Evolutionary conservation across 345 rosid genomes (phyloP).

Genomic region (Durio zibethinus): DNA sequence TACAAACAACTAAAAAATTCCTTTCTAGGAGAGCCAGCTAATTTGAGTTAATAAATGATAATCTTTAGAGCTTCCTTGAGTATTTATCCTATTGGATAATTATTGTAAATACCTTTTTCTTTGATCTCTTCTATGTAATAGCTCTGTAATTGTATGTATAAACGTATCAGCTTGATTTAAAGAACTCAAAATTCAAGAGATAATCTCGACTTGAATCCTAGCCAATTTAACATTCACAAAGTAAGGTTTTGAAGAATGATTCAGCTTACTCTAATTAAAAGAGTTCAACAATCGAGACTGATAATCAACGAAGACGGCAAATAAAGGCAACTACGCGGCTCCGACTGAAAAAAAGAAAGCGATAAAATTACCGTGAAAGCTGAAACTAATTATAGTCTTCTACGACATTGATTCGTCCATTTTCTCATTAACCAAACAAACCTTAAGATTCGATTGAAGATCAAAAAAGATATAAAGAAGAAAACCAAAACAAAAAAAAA

Average conservation of each 20-base stretch:
- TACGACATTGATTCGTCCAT: not conserved
- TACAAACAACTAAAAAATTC: not conserved
- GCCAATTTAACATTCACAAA: not conserved
- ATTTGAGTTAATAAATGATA: not conserved
- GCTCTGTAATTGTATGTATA: no score
- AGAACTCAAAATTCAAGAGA: not conserved
- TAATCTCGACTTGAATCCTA: not conserved
- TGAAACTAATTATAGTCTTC: not conserved
- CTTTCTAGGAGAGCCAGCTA: not conserved
- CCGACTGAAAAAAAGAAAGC: not conserved
- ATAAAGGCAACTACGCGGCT: not conserved
- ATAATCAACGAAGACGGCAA: not conserved
- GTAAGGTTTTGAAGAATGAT: not conserved
- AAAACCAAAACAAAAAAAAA: not conserved
- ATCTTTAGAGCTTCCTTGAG: not conserved
- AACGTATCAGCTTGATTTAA: not conserved
- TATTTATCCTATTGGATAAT: not conserved
- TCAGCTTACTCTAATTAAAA: not conserved
- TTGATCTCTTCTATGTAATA: no score
- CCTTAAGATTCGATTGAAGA: not conserved
- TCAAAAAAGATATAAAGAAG: not conserved
- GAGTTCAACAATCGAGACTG: not conserved
- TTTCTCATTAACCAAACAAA: not conserved
- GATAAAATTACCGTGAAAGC: not conserved
- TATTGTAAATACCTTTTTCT: not conserved